phyloP scores from a whole-genome alignment of 805 yeast species.

The Nakazawaea pomicola region DNA sequence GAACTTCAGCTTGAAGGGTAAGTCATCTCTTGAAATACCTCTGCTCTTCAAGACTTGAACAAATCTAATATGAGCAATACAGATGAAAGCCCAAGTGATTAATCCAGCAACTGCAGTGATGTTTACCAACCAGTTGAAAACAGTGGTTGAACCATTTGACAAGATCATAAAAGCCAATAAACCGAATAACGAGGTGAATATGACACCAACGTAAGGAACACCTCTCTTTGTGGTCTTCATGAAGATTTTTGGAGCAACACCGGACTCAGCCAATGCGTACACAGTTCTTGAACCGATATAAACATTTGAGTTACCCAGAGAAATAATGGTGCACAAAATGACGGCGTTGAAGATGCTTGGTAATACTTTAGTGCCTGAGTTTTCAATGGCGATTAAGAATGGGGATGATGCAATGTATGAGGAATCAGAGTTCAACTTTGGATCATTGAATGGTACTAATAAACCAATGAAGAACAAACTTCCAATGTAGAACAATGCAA shows the following conservation, averaged over 20 bases:
- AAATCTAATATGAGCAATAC: constrained; percentile 62
- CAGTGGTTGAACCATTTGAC: constrained; percentile 47
- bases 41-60: constrained; percentile 59
- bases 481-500: constrained; percentile 57
- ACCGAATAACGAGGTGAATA: constrained; percentile 57
- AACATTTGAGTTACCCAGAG: constrained; percentile 77
- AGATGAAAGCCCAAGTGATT: constrained; percentile 66
- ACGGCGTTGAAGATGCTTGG: constrained; percentile 73
- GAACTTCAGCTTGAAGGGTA: constrained; percentile 70
- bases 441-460: constrained; percentile 65
- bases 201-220: constrained; percentile 57
- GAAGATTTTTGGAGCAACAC: constrained; percentile 53
- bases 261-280: constrained; percentile 57
- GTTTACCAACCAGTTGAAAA: constrained; percentile 68
- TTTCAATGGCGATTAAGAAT: constrained; percentile 64
- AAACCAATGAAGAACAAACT: constrained; percentile 67
- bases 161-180: constrained; percentile 57
- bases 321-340: constrained; percentile 57
- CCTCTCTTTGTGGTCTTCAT: constrained; percentile 46
- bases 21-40: constrained; percentile 59
- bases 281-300: constrained; percentile 68
- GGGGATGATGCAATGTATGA: constrained; percentile 54
- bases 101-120: constrained; percentile 76
- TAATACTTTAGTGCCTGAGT: constrained; percentile 60
- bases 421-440: constrained; percentile 32